These are phyloP conservation scores for Schizonepeta tenuifolia DNA, from an alignment of 257 asterid genomes.

Conservation along the genomic window DNA sequence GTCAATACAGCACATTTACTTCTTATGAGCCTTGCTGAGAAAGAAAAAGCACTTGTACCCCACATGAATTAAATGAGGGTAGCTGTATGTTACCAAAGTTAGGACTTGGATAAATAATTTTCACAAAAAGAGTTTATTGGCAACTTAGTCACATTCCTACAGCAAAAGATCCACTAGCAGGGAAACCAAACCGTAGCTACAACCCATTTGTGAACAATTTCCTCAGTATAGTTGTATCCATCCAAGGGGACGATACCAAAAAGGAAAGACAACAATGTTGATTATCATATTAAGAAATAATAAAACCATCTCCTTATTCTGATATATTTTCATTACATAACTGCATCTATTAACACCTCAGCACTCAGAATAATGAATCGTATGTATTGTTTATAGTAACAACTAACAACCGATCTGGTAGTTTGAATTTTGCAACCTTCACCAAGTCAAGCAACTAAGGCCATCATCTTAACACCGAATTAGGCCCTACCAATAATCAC, in stretches of 20 bases:
- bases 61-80: not conserved
- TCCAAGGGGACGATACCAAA: constrained; percentile 6
- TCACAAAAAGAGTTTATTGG: too few relatives aligned
- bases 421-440: not conserved
- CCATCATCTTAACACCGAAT: constrained; percentile 15
- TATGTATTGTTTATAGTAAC: not conserved
- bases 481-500: not conserved
- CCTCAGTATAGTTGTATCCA: not conserved
- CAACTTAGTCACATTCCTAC: too few relatives aligned
- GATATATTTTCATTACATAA: not conserved
- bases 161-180: too few relatives aligned
- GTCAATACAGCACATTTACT: not conserved
- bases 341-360: not conserved
- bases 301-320: not conserved
- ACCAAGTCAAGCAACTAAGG: constrained; percentile 17
- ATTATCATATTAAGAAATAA: constrained; percentile 14
- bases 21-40: not conserved
- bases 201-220: not conserved
- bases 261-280: constrained; percentile 2
- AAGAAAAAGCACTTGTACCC: not conserved
- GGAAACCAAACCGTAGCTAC: not conserved
- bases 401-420: not conserved
- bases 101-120: too few relatives aligned
- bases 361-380: not conserved
- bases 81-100: too few relatives aligned